A percentile compares a stretch with the other conserved stretches of the same genome.
Evolutionary conservation across 2,329 filamentous ascomycete species (phyloP).

Genomic region (Lasiodiplodia sp.): DNA sequence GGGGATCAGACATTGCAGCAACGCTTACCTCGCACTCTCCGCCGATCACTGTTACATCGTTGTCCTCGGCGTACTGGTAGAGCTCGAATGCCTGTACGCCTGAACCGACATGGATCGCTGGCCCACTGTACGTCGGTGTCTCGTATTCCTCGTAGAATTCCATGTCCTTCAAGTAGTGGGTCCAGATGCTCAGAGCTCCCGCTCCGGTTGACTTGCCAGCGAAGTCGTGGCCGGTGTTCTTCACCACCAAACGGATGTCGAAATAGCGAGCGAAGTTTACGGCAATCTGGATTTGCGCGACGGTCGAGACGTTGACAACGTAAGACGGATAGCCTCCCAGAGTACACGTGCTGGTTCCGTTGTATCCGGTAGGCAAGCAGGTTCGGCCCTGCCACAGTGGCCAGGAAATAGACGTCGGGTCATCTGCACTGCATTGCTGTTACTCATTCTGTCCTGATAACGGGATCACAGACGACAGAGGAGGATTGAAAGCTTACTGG

Average conservation of each 20-base stretch:
- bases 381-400: no score
- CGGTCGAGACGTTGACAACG: conserved; percentile 46
- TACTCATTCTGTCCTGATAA: no score
- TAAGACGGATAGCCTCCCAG: conserved; percentile 35
- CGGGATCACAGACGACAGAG: no score
- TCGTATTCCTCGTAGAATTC: conserved; percentile 42
- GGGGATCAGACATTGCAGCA: not conserved
- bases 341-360: conserved; percentile 34
- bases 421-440: no score
- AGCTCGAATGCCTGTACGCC: conserved; percentile 43
- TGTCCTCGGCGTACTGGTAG: conserved; percentile 38
- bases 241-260: conserved; percentile 44
- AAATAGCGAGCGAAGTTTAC: conserved; percentile 42
- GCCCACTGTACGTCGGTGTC: conserved; percentile 28
- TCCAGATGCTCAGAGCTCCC: conserved; percentile 45
- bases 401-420: no score
- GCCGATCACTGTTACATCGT: conserved; percentile 55
- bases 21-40: not conserved
- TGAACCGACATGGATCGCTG: conserved; percentile 40
- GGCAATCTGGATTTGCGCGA: conserved; percentile 34
- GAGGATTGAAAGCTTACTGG: no score
- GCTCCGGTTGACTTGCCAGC: conserved; percentile 44
- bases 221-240: conserved; percentile 48
- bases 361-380: no score
- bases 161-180: conserved; percentile 46